Percentiles rank a stretch among this genome's conserved stretches.
These are phyloP conservation scores for Phytophthora hybrid DNA, from an alignment of 352 stramenopile genomes.

Conservation along the genomic window DNA sequence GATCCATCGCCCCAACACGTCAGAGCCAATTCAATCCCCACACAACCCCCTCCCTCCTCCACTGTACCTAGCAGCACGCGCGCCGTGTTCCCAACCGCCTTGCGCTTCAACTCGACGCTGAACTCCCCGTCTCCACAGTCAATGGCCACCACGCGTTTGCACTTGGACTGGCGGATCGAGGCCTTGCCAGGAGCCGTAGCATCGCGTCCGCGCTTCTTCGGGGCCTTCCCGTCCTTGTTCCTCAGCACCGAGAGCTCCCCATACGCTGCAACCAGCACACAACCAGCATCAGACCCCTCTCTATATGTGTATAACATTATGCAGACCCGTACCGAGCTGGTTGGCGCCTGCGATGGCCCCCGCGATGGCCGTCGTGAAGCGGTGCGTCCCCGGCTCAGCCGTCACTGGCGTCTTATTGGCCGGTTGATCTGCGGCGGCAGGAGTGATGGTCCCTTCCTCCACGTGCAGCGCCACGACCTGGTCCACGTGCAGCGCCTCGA, in stretches of 20 bases:
- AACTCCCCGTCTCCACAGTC: constrained; percentile 34
- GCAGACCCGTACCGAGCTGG: constrained; percentile 41
- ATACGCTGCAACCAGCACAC: constrained; percentile 42
- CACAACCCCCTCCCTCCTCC: neutral
- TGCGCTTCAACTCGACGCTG: constrained; percentile 44
- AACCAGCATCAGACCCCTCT: neutral
- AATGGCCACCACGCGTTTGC: constrained; percentile 37
- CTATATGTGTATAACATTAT: neutral
- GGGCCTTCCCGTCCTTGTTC: constrained; percentile 6
- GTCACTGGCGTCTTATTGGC: constrained; percentile 2
- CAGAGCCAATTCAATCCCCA: too few species aligned
- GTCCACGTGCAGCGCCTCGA: constrained; percentile 53
- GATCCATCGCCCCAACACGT: neutral
- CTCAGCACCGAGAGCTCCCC: constrained; percentile 48
- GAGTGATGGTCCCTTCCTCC: constrained; percentile 19
- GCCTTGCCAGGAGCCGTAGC: constrained; percentile 15
- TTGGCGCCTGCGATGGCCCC: constrained; percentile 60
- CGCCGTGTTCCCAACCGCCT: constrained; percentile 22
- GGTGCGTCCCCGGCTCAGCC: constrained; percentile 20
- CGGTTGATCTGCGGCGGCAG: neutral
- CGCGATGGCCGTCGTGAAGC: constrained; percentile 49
- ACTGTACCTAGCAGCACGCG: constrained; percentile 45
- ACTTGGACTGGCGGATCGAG: constrained; percentile 22
- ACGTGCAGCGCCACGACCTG: constrained; percentile 57
- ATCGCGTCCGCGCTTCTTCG: constrained; percentile 18